Base-by-base conservation (phyloP, 208 protist genomes). In the Wallacemonas rigidus region DNA sequence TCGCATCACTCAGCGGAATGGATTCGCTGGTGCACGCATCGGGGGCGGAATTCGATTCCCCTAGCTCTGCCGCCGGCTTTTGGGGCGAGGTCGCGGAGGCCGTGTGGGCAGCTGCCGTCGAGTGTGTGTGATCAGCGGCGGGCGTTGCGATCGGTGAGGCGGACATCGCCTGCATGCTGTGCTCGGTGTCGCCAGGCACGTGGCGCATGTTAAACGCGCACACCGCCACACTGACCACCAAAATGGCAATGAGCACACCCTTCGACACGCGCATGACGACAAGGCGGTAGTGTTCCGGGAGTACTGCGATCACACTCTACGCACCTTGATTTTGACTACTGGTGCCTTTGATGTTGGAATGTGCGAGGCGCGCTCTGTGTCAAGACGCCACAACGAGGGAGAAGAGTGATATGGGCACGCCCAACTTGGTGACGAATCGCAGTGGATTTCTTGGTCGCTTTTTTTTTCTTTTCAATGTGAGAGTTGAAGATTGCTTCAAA, bases 1-100 rank as follows among this genome's bases (percentile, higher is more conserved):
- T 65, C 4, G 36, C 60, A 17, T 65, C 60, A 35, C 36, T 65
- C 14, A 65, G 60, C 26, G 3, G 60, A 45, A 65, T 48, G 9
- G 60, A 38, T 41, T 45, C 40, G 45, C 45, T 12, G 45, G 45
- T 12, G 12, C 26, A 26, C 26, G 26, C 26, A 26, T 26, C 26
- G 26, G 26, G 26, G 26, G 26, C 26, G 26, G 26, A 26, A 26
- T 26, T 26, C 26, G 26, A 26, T 26, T 26, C 26, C 26, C 26
- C 26, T 26, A 1, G 26, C 26, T 26, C 26, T 26, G 26, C 26
- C 26, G 26, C 26, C 26, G 26, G 26, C 26, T 26, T 26, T 26
- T 26, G 26, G 26, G 26, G 26, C 26, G 26, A 26, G 26, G 26
- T 26, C 26, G 26, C 26, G 26, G 26, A 26, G 26, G 26, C 26